Evolutionary conservation across 2,329 filamentous ascomycete genomes (phyloP), one percentile per base, ranked within the genome.

Genomic region (Metarhizium rileyi): DNA sequence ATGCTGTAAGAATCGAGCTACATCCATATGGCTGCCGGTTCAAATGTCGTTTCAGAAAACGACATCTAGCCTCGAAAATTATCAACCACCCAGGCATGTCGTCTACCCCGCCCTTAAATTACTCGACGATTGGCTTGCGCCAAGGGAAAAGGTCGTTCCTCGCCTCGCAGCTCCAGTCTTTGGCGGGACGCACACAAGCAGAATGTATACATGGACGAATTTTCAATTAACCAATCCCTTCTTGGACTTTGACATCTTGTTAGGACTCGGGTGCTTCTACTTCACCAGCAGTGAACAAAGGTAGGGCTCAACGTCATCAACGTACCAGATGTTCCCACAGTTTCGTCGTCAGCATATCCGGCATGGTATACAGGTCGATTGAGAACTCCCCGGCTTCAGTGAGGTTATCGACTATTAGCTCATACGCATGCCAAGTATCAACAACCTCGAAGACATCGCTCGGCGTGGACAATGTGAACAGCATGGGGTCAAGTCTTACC

Each of bases 321-420:
- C 69, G 66, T 66, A 76, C 77, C 59, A 81, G 63, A 64, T 93
- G 94, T 53, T 96, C 91, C 91, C 91, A 97, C 52, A 98, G 83
- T 81, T 89, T 90, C 69, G 93, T 94, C 64, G 93, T 86, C 35
- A 97, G 77, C 26, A 74, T 71, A 57, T 97, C 93, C 1, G 93
- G 90, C 56, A 98, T 81, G n/a, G 93, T 97, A 72, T 95, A 97
- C 51, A 98, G 78, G 63, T 98, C 93, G 59, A 98, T 91, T 53
- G 95, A 93, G 72, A 98, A 98, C 71, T 98, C 93, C 62, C 93
- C 93, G 63, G 90, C 90, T 77, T 67, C 59, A 61, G 54, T 55
- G 50, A 67, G 63, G 60, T 68, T 57, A 61, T 63, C 48, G 53
- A 59, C 57, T 65, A 61, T 68, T 61, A 67, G 66, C 62, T 54